These are phyloP conservation scores for Macrolepiota albuminosa DNA, from an alignment of 768 basidiomycete species.

Conservation along the genomic window DNA sequence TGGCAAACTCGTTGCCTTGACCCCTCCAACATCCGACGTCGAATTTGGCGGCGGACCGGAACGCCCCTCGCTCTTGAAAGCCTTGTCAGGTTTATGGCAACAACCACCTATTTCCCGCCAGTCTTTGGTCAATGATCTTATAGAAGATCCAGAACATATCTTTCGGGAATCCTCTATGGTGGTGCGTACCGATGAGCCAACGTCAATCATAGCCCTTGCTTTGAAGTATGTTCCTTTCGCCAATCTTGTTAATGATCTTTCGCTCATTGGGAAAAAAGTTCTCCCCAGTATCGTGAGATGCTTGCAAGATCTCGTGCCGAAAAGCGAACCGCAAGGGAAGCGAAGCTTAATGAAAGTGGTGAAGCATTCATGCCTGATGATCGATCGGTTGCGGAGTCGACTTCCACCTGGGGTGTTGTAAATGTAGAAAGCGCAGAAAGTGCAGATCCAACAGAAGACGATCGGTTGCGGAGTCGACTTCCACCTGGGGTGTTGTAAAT, in stretches of 20 bases:
- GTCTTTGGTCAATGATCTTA: slow-evolving; percentile 63
- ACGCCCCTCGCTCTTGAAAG: slow-evolving; percentile 74
- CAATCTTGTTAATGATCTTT: not conserved
- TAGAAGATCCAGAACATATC: slow-evolving; percentile 84
- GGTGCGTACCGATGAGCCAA: slow-evolving; percentile 94
- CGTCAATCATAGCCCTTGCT: slow-evolving; percentile 94
- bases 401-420: slow-evolving; percentile 91
- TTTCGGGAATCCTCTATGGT: slow-evolving; percentile 94
- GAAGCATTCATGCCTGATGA: slow-evolving; percentile 96
- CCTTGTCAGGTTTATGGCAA: slow-evolving; percentile 80
- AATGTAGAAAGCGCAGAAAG: slow-evolving; percentile 68
- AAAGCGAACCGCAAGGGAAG: slow-evolving; percentile 61
- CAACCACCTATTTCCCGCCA: slow-evolving; percentile 49
- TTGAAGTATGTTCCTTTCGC: slow-evolving; percentile 55
- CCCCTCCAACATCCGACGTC: slow-evolving; percentile 46
- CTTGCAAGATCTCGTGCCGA: slow-evolving; percentile 72
- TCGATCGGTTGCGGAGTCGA: slow-evolving; percentile 71
- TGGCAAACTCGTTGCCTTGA: slow-evolving; percentile 28
- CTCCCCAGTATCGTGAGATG: slow-evolving; percentile 80
- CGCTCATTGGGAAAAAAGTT: slow-evolving; percentile 39
- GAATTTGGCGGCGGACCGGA: slow-evolving; percentile 53
- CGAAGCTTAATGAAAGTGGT: slow-evolving; percentile 54
- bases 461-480: slow-evolving; percentile 76
- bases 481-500: slow-evolving; percentile 92
- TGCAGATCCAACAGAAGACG: slow-evolving; percentile 64